Base-by-base conservation (phyloP, 2,329 filamentous ascomycete genomes). In the Coniosporium tulheliwenetii region DNA sequence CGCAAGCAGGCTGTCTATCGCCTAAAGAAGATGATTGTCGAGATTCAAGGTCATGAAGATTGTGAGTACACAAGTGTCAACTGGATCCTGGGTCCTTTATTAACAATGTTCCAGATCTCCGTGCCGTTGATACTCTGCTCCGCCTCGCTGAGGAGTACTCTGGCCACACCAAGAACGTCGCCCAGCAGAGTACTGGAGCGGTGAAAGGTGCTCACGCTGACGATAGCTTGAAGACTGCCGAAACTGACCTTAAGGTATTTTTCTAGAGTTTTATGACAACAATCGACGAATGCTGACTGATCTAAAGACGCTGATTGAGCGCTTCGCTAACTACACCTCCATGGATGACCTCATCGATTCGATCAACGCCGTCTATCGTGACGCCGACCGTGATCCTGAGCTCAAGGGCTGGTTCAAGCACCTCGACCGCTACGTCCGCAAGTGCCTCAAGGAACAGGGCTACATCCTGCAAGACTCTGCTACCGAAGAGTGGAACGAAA, bases 1-100 rank as follows among this genome's bases (percentile, higher is more conserved):
- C 85, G 87, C 45, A 86, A 96, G 7, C 86, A 94, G 68, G 80
- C 79, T 42, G 79, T 95, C 52, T 94, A 79, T 74, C 83, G 91
- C 32, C 65, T 98, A 49, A 98, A 89, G 77, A 96, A 96, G 76
- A 93, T 96, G 82, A 67, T 98, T 33, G 78, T 95, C 37, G 91
- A 98, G 63, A 86, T 93, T 52, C 91, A 98, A 65, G 84, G 89
- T 42, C 91, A 96, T 56, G 76, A 84, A 43, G 89, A 98, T 53
- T 98, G 74, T 77, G 62, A 59, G 71, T 63, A 10, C n/a, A 16
- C 7, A 10, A 5, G 19, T 29, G 13, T 16, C 31, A 30, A 13
- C 26, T 10, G 3, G n/a, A 37, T 30, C 9, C 39, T 7, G 13
- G 13, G 12, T 31, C 36, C 30, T 12, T 36, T 40, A 41, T 57